Percentiles rank a stretch among this genome's conserved stretches.
Conservation (phyloP, 306 rosid genomes). For the Pueraria montana region DNA sequence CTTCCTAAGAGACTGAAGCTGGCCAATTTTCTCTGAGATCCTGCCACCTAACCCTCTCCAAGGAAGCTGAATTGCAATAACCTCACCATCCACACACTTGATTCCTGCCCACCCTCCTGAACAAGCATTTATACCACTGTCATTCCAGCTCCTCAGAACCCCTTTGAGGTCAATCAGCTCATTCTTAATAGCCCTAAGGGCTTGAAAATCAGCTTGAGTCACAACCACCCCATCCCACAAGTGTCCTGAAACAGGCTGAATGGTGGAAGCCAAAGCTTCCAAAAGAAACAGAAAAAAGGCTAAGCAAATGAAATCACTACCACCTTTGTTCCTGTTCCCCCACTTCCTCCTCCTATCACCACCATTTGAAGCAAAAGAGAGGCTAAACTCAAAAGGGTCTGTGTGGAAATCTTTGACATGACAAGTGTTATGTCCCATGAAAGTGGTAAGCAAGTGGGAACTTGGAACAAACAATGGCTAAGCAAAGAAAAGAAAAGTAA, state of each 20-base stretch:
- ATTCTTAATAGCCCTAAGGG: conserved; percentile 73
- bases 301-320: conserved; percentile 32
- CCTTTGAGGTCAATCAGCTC: conserved; percentile 76
- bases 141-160: conserved; percentile 83
- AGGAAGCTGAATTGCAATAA: conserved; percentile 92
- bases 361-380: conserved; percentile 17
- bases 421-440: conserved; percentile 66
- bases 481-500: conserved; percentile 10
- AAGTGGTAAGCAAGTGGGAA: conserved; percentile 15
- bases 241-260: conserved; percentile 57
- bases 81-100: conserved; percentile 90
- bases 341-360: not conserved
- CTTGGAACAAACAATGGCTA: conserved; percentile 19
- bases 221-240: conserved; percentile 74
- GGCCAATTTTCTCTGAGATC: conserved; percentile 81
- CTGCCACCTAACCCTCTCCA: conserved; percentile 89
- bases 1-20: conserved; percentile 80
- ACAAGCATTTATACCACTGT: conserved; percentile 79
- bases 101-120: conserved; percentile 94
- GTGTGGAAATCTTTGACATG: conserved; percentile 34
- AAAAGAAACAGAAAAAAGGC: conserved; percentile 46
- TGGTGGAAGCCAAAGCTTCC: conserved; percentile 43
- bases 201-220: conserved; percentile 67
- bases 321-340: conserved; percentile 21
- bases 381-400: conserved; percentile 19